A percentile compares a stretch with the other conserved stretches of the same genome.
Evolutionary conservation across 176 grass and related monocot species (phyloP).

Genomic region (Juncus effusus): DNA sequence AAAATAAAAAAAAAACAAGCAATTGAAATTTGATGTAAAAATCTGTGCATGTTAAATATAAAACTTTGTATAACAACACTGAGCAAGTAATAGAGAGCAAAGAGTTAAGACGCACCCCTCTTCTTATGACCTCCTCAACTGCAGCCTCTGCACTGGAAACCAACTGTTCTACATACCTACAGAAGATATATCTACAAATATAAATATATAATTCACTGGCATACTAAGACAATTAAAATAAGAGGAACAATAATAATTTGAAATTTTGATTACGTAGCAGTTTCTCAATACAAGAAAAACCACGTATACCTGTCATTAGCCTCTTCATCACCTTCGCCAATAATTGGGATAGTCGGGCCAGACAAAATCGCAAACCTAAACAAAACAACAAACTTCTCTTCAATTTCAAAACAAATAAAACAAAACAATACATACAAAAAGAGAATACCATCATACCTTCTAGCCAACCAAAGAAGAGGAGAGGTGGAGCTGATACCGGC

Average conservation of each 20-base stretch:
- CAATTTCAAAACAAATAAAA: constrained; percentile 3
- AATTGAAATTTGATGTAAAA: neutral
- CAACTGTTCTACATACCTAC: constrained; percentile 87
- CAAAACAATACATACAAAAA: constrained; percentile 39
- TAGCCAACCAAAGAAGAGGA: constrained; percentile 95
- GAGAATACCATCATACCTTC: constrained; percentile 52
- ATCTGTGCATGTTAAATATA: too few relatives aligned
- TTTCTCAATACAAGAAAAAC: constrained; percentile 18
- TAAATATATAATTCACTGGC: constrained; percentile 17
- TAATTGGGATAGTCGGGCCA: constrained; percentile 93
- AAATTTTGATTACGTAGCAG: neutral
- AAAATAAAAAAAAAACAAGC: constrained; percentile 21
- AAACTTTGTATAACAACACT: too few relatives aligned
- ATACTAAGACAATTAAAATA: constrained; percentile 21
- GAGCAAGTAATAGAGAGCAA: neutral
- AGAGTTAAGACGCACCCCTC: constrained; percentile 61
- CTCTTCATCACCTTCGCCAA: constrained; percentile 97
- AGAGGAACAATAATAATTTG: neutral
- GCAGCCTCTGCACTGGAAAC: constrained; percentile 92
- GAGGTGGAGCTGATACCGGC: constrained; percentile 77
- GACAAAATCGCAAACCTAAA: constrained; percentile 89
- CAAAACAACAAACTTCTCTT: constrained; percentile 6
- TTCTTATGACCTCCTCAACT: constrained; percentile 77
- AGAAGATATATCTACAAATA: too few relatives aligned
- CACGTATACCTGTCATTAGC: constrained; percentile 77